Evolutionary conservation across 345 rosid genomes (phyloP).

Genomic region (Moricandia arvensis): DNA sequence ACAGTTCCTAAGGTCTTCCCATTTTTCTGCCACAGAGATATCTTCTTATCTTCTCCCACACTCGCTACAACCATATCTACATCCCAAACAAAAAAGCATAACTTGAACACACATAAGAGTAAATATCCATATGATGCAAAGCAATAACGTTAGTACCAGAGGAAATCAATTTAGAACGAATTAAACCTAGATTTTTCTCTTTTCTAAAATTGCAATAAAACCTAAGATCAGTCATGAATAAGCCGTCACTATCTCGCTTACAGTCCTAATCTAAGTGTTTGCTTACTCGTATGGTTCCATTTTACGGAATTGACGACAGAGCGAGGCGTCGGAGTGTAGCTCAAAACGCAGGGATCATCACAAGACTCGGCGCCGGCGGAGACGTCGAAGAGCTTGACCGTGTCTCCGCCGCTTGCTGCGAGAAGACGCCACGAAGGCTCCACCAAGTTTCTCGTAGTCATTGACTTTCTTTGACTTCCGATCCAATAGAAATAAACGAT

Average conservation of each 20-base stretch:
- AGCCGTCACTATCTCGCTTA: not conserved
- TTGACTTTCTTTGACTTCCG: conserved; percentile 12
- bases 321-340: conserved; percentile 69
- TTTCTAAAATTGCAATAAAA: not conserved
- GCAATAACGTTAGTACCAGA: not conserved
- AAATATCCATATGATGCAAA: too few species aligned
- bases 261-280: not conserved
- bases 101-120: not conserved
- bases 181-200: not conserved
- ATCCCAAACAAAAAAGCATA: conserved; percentile 2
- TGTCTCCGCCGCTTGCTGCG: conserved; percentile 77
- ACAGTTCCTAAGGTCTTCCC: conserved; percentile 73
- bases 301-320: conserved; percentile 73
- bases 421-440: conserved; percentile 63
- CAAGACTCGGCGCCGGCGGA: conserved; percentile 47
- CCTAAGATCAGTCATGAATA: not conserved
- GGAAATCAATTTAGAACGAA: not conserved
- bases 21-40: conserved; percentile 76
- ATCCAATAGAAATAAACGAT: not conserved
- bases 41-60: conserved; percentile 87
- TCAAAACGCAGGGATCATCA: conserved; percentile 74
- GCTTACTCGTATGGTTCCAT: conserved; percentile 87
- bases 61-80: conserved; percentile 90
- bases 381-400: conserved; percentile 80
- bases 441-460: conserved; percentile 44